Conservation (phyloP, 495 filamentous ascomycete species). For the Aspergillus cristatus region DNA sequence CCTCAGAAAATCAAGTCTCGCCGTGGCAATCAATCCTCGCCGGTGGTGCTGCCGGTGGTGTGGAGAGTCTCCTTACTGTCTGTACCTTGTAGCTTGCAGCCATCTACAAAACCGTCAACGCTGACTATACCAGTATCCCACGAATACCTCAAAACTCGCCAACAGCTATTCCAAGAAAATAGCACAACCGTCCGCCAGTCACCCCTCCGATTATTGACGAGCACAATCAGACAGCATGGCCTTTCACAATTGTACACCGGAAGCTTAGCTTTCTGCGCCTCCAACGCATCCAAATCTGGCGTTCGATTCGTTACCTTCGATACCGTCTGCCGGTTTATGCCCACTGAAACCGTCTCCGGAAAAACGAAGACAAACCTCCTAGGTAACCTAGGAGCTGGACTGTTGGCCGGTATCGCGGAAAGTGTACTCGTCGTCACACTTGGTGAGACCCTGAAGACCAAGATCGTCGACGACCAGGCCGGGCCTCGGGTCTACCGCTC, state of each 20-base stretch:
- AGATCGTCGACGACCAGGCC: constrained; percentile 19
- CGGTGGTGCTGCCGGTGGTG: constrained; percentile 11
- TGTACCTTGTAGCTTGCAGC: not conserved
- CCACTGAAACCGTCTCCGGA: constrained; percentile 1
- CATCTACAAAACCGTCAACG: not conserved
- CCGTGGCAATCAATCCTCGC: constrained; percentile 17
- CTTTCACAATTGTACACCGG: constrained; percentile 12
- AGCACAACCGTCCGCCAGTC: no score
- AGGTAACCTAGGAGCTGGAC: constrained; percentile 13
- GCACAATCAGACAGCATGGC: constrained; percentile 10
- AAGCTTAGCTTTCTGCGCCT: constrained; percentile 12
- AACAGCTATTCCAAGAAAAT: constrained; percentile 8
- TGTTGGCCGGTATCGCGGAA: constrained; percentile 19
- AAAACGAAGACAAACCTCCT: constrained; percentile 4
- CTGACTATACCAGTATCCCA: constrained; percentile 8
- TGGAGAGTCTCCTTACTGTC: constrained; percentile 13
- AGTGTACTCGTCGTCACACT: constrained; percentile 19
- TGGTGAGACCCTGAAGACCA: constrained; percentile 23
- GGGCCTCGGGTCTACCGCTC: constrained; percentile 11
- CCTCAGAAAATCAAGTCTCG: constrained; percentile 3
- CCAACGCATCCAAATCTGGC: constrained; percentile 14
- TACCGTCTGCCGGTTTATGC: constrained; percentile 9
- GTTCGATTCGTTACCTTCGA: constrained; percentile 16
- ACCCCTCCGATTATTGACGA: constrained; percentile 3
- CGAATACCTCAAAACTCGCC: constrained; percentile 17